These are phyloP conservation scores for Pythium pectinolyticum DNA, from an alignment of 352 stramenopile species.

Conservation along the genomic window DNA sequence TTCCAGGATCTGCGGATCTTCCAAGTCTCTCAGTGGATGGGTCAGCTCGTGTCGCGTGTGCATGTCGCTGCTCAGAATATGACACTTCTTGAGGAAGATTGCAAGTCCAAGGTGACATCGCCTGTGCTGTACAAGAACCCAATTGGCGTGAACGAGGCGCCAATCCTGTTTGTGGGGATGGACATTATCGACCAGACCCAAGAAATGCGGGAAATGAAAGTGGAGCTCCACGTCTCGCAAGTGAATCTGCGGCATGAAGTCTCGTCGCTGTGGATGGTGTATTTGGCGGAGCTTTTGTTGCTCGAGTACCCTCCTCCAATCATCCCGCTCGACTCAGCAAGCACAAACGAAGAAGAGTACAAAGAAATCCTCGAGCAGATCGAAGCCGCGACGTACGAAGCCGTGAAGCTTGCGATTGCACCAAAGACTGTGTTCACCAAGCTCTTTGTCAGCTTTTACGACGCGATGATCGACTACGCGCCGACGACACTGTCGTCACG, in stretches of 20 bases:
- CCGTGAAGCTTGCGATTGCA: constrained; percentile 62
- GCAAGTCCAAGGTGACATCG: constrained; percentile 34
- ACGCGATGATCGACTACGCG: constrained; percentile 79
- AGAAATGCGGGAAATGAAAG: constrained; percentile 88
- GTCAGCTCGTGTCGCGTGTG: constrained; percentile 71
- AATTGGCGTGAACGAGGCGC: constrained; percentile 70
- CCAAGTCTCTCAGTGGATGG: constrained; percentile 87
- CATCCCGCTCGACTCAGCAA: constrained; percentile 79
- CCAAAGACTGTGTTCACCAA: constrained; percentile 88
- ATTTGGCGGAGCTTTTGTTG: constrained; percentile 74
- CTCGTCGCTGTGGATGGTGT: constrained; percentile 76
- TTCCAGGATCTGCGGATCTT: constrained; percentile 82
- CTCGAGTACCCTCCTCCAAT: constrained; percentile 83
- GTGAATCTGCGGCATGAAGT: constrained; percentile 82
- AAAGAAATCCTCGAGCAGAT: constrained; percentile 37
- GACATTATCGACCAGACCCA: constrained; percentile 82
- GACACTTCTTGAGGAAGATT: constrained; percentile 75
- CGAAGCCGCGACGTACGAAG: constrained; percentile 41
- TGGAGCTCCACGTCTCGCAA: constrained; percentile 84
- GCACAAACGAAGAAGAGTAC: constrained; percentile 56
- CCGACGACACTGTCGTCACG: constrained; percentile 59
- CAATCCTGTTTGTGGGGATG: constrained; percentile 77
- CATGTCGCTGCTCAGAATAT: constrained; percentile 73
- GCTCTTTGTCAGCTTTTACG: constrained; percentile 85
- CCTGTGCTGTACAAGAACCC: constrained; percentile 84